Evolutionary conservation across 2,329 filamentous ascomycete species (phyloP).

Genomic region (Tolypocladium guangdongense): DNA sequence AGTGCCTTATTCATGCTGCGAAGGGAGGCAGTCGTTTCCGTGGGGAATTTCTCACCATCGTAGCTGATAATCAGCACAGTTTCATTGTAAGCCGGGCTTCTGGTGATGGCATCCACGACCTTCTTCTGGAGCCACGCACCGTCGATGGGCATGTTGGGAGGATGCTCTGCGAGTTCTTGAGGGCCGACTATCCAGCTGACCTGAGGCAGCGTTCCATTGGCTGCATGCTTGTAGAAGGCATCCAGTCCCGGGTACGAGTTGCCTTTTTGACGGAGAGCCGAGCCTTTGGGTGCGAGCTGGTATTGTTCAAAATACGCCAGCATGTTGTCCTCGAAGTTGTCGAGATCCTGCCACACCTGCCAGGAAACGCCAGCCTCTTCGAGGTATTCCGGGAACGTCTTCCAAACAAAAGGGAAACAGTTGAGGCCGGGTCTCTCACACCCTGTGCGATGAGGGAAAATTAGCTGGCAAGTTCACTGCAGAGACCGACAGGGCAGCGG

Average conservation of each 20-base stretch:
- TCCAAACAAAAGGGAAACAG: constrained; percentile 42
- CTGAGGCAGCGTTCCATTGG: constrained; percentile 36
- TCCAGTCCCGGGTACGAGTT: constrained; percentile 34
- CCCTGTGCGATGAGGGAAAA: constrained; percentile 6
- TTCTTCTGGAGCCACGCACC: constrained; percentile 44
- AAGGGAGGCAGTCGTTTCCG: background rate
- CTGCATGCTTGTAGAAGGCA: constrained; percentile 36
- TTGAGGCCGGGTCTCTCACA: constrained; percentile 32
- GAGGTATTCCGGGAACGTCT: constrained; percentile 36
- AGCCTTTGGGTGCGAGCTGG: constrained; percentile 6
- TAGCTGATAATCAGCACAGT: constrained; percentile 41
- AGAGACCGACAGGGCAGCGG: background rate
- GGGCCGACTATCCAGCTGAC: constrained; percentile 42
- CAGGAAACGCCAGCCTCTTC: constrained; percentile 36
- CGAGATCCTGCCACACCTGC: constrained; percentile 36
- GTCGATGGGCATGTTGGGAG: constrained; percentile 40
- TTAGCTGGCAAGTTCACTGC: constrained; percentile 4
- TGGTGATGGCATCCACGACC: constrained; percentile 36
- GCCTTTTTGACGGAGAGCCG: constrained; percentile 5
- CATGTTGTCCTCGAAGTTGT: constrained; percentile 43
- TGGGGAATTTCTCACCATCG: constrained; percentile 20
- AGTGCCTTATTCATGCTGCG: background rate
- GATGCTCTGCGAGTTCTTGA: constrained; percentile 32
- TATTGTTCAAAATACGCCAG: constrained; percentile 27
- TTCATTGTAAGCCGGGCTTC: constrained; percentile 34